Base-by-base conservation (phyloP, 768 basidiomycete species). In the Tylopilus felleus region DNA sequence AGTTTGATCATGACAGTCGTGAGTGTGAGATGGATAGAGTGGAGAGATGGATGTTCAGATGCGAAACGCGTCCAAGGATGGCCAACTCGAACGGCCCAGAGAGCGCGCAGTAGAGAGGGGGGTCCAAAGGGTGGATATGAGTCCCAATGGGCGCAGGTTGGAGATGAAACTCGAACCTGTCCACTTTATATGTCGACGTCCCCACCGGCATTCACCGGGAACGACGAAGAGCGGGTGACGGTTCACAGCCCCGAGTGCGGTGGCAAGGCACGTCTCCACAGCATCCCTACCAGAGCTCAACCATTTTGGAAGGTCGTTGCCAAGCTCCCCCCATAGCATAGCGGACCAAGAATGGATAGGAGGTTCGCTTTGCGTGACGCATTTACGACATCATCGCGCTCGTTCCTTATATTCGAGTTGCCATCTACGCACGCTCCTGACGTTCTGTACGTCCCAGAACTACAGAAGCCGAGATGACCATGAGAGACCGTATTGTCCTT, bases 1-100 rank as follows among this genome's bases (percentile, higher is more conserved):
- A 81, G 56, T 55, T 75, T 77, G 73, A 81, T 73, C 65, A 67
- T 68, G 49, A 36, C 16, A 16, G 35, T 17, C 17, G 35, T 17
- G 35, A 36, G 16, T 16, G n/a, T n/a, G n/a, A n/a, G n/a, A n/a
- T n/a, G n/a, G n/a, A 27, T 7, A 8, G 25, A 47, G 31, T 4
- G 17, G 27, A 10, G 33, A 36, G 19, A 22, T 27, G n/a, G 25
- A 33, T 21, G 6, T 27, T 27, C 25, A 27, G 7, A 27, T 7
- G 25, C 7, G 25, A 27, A 27, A n/a, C n/a, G n/a, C n/a, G n/a
- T n/a, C n/a, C n/a, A n/a, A n/a, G n/a, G n/a, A n/a, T n/a, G 33
- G 27, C 17, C 12, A 8, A 23, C 19, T 10, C 29, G 13, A 16
- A 46, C 13, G 41, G 16, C 4, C 35, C 35, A 14, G 16, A 36